Conservation (phyloP, 139 green algal genomes). For the Volvox africanus region DNA sequence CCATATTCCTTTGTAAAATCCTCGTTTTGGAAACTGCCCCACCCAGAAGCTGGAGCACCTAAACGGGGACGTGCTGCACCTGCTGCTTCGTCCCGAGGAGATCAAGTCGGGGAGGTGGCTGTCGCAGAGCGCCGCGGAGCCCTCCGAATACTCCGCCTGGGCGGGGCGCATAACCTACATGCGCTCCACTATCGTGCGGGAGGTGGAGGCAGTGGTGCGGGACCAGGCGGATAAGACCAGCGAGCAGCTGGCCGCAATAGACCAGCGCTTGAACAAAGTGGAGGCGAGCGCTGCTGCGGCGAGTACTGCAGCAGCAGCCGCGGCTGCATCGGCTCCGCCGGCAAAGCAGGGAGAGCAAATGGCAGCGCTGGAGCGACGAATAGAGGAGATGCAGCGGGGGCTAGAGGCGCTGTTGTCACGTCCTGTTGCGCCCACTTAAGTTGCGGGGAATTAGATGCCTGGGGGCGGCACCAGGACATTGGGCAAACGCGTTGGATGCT, state of each 20-base stretch:
- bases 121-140: background rate
- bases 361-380: background rate
- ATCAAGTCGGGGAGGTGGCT: constrained; percentile 20
- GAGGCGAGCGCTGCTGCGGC: background rate
- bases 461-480: no score
- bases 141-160: constrained; percentile 16
- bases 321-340: background rate
- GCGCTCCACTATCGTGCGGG: constrained; percentile 25
- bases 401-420: background rate
- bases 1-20: no score
- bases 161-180: constrained; percentile 42
- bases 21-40: no score
- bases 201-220: background rate
- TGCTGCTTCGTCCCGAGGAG: constrained; percentile 37
- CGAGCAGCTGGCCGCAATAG: background rate
- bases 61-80: constrained; percentile 40
- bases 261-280: background rate
- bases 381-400: background rate
- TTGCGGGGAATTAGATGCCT: no score
- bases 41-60: constrained; percentile 15
- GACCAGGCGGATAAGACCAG: background rate
- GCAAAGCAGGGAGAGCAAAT: background rate
- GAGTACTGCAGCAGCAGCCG: background rate
- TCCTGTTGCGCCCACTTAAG: no score
- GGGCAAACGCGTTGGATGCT: background rate